phyloP scores from a whole-genome alignment of 169 alveolate species.

The Cryptosporidium xiaoi region DNA sequence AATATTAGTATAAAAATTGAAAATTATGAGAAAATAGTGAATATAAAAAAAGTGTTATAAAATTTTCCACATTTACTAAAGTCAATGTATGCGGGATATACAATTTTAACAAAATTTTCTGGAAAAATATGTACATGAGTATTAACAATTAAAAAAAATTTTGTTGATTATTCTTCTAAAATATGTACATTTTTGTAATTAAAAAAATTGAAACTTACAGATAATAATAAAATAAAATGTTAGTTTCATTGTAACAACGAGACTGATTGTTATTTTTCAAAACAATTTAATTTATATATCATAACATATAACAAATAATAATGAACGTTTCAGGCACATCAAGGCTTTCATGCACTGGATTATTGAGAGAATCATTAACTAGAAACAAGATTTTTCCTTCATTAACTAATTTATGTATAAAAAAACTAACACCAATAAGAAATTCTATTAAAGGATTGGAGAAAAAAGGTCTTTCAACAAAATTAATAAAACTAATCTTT shows the following conservation, averaged over 20 bases:
- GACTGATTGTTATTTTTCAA: no score
- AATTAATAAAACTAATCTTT: conserved; percentile 17
- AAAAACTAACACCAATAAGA: conserved; percentile 44
- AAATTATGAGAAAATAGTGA: background rate
- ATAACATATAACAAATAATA: background rate
- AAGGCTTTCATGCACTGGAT: conserved; percentile 54
- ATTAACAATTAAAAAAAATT: background rate
- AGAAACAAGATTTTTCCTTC: background rate
- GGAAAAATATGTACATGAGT: background rate
- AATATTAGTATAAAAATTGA: no score
- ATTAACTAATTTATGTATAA: conserved; percentile 21
- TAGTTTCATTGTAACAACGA: no score
- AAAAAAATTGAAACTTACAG: no score
- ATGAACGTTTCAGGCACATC: background rate
- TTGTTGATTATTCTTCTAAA: background rate
- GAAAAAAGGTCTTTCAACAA: conserved; percentile 13
- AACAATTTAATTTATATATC: no score
- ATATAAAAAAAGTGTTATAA: background rate
- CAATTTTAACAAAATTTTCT: background rate
- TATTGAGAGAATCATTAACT: conserved; percentile 51
- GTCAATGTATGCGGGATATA: conserved; percentile 1
- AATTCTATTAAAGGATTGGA: conserved; percentile 8
- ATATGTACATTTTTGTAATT: no score
- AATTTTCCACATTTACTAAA: background rate
- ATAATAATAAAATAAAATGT: no score